phyloP scores from a whole-genome alignment of 371 early-diverging fungal species.

The Funneliformis caledonium region DNA sequence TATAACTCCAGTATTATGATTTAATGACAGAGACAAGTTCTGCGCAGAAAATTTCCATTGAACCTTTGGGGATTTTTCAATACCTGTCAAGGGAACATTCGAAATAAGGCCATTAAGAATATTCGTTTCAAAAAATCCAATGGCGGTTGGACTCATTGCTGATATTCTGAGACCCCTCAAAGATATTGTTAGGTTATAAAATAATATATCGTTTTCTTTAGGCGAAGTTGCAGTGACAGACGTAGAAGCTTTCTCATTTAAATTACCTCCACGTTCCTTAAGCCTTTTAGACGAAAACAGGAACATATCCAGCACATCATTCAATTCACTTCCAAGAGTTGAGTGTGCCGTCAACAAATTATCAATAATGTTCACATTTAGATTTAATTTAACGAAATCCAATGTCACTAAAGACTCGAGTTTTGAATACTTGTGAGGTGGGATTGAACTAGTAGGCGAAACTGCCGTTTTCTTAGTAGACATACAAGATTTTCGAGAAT shows the following conservation, averaged over 20 bases:
- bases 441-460: background rate
- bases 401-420: conserved; percentile 64
- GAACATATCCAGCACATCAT: conserved; percentile 75
- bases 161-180: conserved; percentile 68
- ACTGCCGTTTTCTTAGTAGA: conserved; percentile 32
- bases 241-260: conserved; percentile 30
- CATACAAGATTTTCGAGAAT: conserved; percentile 40
- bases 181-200: conserved; percentile 60
- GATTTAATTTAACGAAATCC: conserved; percentile 65
- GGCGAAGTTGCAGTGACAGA: background rate
- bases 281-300: conserved; percentile 56
- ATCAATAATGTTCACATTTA: conserved; percentile 77
- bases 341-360: conserved; percentile 80
- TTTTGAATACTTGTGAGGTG: conserved; percentile 45
- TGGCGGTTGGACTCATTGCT: conserved; percentile 69
- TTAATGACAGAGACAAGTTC: conserved; percentile 63
- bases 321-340: conserved; percentile 76
- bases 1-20: conserved; percentile 55
- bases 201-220: conserved; percentile 36
- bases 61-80: conserved; percentile 36
- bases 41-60: conserved; percentile 62
- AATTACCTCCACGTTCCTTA: conserved; percentile 38
- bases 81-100: conserved; percentile 28
- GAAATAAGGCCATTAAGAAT: conserved; percentile 61
- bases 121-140: conserved; percentile 71